Base-by-base conservation (phyloP, 2,329 filamentous ascomycete genomes). In the Pseudogymnoascus sp. region DNA sequence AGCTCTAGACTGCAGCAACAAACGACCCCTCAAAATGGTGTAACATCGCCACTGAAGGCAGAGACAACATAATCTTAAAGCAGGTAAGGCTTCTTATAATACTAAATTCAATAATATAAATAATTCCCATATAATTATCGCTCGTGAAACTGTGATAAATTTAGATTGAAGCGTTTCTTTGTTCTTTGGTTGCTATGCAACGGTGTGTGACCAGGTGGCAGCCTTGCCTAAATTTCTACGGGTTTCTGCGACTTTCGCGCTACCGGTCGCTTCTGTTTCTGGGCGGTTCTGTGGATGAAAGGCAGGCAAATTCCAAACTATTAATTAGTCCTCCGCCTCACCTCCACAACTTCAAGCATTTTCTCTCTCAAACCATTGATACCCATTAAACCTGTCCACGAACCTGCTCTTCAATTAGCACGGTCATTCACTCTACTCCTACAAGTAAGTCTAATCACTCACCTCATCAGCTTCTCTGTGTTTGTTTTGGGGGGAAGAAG, bases 241-340 rank as follows among this genome's bases (percentile, higher is more conserved):
- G 60, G 60, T 61, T 61, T 61, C 60, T 61, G 60, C 14, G 60
- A 61, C 60, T 61, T 61, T 61, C 60, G 60, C 60, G 60, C 60
- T 61, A 61, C 60, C n/a, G 19, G 60, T 61, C 60, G 60, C 60
- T 61, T 61, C 60, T 43, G 51, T 61, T 61, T 61, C 60, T 43
- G 60, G 60, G 60, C 60, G 60, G 39, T 61, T 61, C 60, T 61
- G 60, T 61, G 60, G 60, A 41, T 31, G 34, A 61, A 39, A 34
- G n/a, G 21, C 21, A 43, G 36, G 36, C 60, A 61, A 61, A 61
- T 61, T 61, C 60, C 60, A 61, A 61, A 61, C 60, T 61, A 61
- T 43, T 61, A 61, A 61, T 61, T 41, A 61, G 39, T 61, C 60
- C 60, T 57, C 51, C 60, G 39, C 60, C 39, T 43, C 60, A 61